Percentiles rank a stretch among this genome's conserved stretches.
phyloP scores from a whole-genome alignment of 2,329 filamentous ascomycete genomes.

The Epicoccum sorghinum region DNA sequence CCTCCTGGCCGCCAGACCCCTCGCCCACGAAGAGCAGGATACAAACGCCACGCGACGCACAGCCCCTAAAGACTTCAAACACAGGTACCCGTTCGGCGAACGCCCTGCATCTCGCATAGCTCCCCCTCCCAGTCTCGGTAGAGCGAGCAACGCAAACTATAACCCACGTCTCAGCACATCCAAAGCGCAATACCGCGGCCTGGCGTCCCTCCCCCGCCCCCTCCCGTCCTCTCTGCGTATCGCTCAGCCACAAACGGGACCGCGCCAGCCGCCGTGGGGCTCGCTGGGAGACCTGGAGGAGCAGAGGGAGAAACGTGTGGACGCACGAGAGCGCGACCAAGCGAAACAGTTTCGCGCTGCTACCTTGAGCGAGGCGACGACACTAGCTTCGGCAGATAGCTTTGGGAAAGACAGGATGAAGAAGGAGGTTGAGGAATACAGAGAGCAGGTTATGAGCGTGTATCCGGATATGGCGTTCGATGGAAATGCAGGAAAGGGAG shows the following conservation, averaged over 20 bases:
- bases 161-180: slow-evolving; percentile 7
- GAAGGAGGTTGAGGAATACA: slow-evolving; percentile 26
- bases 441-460: slow-evolving; percentile 24
- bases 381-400: background rate
- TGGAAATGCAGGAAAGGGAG: slow-evolving; percentile 14
- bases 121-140: background rate
- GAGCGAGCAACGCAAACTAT: background rate
- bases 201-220: background rate
- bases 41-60: slow-evolving; percentile 2
- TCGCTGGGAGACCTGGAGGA: slow-evolving; percentile 16
- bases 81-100: slow-evolving; percentile 17
- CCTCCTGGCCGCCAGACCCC: background rate
- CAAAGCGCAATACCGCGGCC: slow-evolving; percentile 8
- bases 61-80: slow-evolving; percentile 18
- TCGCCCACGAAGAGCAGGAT: background rate
- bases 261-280: slow-evolving; percentile 24
- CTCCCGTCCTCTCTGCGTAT: slow-evolving; percentile 5
- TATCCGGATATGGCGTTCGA: slow-evolving; percentile 35
- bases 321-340: slow-evolving; percentile 12
- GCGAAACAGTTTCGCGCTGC: background rate
- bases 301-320: slow-evolving; percentile 12
- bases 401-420: slow-evolving; percentile 9
- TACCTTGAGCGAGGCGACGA: background rate
- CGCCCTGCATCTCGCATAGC: slow-evolving; percentile 3
- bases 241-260: slow-evolving; percentile 10